These are phyloP conservation scores for Crithidia thermophila DNA, from an alignment of 208 protist species.

Conservation along the genomic window DNA sequence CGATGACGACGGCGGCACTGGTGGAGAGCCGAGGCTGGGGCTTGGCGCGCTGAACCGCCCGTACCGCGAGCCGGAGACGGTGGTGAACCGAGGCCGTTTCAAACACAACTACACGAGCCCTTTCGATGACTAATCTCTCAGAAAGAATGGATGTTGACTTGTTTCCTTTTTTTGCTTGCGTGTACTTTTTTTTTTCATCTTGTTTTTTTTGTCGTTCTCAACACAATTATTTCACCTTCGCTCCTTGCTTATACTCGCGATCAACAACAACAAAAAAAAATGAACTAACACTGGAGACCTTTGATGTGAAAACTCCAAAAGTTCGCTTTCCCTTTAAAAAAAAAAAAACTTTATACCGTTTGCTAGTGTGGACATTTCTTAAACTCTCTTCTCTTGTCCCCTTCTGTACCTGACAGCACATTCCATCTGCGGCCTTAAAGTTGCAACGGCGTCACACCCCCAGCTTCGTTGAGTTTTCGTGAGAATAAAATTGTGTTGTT, in stretches of 20 bases:
- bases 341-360: no score
- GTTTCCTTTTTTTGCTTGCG: conserved; percentile 1
- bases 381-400: no score
- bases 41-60: background rate
- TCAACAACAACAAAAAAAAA: background rate
- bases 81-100: conserved; percentile 6
- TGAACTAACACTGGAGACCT: no score
- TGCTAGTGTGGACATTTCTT: no score
- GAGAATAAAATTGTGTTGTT: no score
- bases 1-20: background rate
- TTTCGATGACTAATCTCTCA: background rate
- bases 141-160: background rate
- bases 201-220: background rate
- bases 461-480: no score
- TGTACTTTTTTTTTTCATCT: background rate
- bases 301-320: no score
- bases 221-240: no score
- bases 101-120: background rate
- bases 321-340: no score
- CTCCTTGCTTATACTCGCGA: background rate
- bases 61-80: background rate
- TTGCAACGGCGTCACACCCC: no score
- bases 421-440: no score
- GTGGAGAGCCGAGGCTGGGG: background rate
- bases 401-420: no score